Base-by-base conservation (phyloP, 2,329 filamentous ascomycete species). In the Dichotomopilus funicola region DNA sequence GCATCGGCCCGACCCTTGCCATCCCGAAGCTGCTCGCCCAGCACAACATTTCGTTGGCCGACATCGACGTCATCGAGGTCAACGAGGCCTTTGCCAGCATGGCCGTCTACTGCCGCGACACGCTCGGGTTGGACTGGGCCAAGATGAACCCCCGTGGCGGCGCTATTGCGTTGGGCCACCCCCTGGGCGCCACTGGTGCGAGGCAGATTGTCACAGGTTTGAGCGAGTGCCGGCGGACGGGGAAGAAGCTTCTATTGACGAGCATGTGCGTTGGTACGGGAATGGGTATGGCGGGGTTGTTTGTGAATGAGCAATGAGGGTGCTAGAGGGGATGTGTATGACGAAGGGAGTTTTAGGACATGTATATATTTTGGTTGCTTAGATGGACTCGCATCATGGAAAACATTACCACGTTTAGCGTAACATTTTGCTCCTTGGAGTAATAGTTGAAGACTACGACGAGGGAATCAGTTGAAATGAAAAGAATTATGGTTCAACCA, bases 31-130 rank as follows among this genome's bases (percentile, higher is more conserved):
- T 99, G 35, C 81, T 99, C 46, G 73, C 74, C 67, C 86, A 94
- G 75, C 85, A 87, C 79, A 84, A 87, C 72, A 73, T 99, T 59
- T 82, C 79, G 31, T 76, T 95, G 53, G 81, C 86, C 57, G 94
- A 97, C 65, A 82, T 94, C 59, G 94, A 99, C 68, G 80, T 97
- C 38, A 79, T 92, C 64, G 94, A 97, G 80, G 75, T 99, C 68
- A 99, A 99, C 77, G 94, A 99, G 80, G 94, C 94, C 1, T 99
- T 99, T 67, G 92, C 91, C 27, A 94, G 88, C 51, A 97, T 97
- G 94, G 91, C 90, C 1, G 91, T 96, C 35, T 97, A 96, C 81
- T 96, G 91, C 74, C 75, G 88, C 54, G 79, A 90, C 66, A 82
- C 76, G 62, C 78, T 94, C 50, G 82, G 82, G 62, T 75, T 92